These are phyloP conservation scores for Phytopythium helicoides DNA, from an alignment of 352 stramenopile species.

Conservation along the genomic window DNA sequence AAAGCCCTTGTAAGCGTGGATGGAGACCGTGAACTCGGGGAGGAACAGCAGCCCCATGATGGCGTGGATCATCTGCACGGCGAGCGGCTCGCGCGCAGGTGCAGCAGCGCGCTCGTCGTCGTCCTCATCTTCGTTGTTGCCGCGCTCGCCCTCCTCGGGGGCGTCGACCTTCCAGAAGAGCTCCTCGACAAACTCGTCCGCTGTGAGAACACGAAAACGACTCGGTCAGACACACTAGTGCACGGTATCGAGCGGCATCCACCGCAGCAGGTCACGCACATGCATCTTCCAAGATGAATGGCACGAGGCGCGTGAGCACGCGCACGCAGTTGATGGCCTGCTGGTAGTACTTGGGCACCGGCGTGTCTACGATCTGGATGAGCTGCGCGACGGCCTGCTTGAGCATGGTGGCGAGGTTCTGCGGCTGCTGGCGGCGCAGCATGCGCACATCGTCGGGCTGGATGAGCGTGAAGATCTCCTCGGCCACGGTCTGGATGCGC, in stretches of 20 bases:
- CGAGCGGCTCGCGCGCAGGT: slow-evolving; percentile 38
- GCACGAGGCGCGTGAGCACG: slow-evolving; percentile 77
- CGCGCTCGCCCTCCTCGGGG: slow-evolving; percentile 7
- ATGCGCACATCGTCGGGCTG: slow-evolving; percentile 88
- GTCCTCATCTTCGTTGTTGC: slow-evolving; percentile 14
- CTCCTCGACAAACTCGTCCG: slow-evolving; percentile 80
- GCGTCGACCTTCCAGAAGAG: slow-evolving; percentile 72
- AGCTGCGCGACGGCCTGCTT: slow-evolving; percentile 76
- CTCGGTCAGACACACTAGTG: not conserved
- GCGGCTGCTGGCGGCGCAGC: slow-evolving; percentile 78
- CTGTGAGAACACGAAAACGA: slow-evolving; percentile 4
- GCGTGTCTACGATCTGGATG: slow-evolving; percentile 85
- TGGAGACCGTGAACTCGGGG: slow-evolving; percentile 84
- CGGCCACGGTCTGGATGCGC: slow-evolving; percentile 83
- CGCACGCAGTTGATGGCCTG: slow-evolving; percentile 86
- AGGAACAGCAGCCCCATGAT: slow-evolving; percentile 87
- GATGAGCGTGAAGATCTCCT: slow-evolving; percentile 90
- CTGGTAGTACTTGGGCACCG: slow-evolving; percentile 86
- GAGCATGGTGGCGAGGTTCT: slow-evolving; percentile 84
- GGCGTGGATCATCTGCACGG: slow-evolving; percentile 75
- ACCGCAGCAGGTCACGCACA: slow-evolving; percentile 22
- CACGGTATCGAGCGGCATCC: too few relatives aligned
- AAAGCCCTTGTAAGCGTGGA: slow-evolving; percentile 80
- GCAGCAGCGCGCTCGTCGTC: slow-evolving; percentile 19
- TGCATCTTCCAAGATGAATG: slow-evolving; percentile 82